phyloP scores from a whole-genome alignment of 495 filamentous ascomycete genomes.

The Saxophila tyrrhenica region DNA sequence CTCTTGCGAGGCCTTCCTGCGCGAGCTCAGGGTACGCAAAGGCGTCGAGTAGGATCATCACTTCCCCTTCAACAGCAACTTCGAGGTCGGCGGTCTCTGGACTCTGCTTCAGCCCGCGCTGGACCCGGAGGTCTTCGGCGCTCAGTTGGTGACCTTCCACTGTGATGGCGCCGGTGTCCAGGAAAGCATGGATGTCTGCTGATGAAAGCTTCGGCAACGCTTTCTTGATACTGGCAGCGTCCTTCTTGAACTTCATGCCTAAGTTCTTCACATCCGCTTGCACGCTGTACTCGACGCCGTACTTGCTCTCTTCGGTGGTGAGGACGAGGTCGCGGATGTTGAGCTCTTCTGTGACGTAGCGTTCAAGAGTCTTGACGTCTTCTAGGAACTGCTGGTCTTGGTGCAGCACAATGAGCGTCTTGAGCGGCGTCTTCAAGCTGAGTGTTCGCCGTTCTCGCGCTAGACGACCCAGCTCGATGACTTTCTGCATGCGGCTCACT shows the following conservation, averaged over 20 bases:
- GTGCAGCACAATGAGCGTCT: constrained; percentile 83
- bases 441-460: constrained; percentile 77
- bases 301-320: constrained; percentile 75
- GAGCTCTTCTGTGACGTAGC: constrained; percentile 80
- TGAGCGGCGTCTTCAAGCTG: constrained; percentile 80
- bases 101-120: constrained; percentile 62
- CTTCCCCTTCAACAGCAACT: constrained; percentile 73
- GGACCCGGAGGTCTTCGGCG: constrained; percentile 73
- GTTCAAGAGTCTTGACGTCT: constrained; percentile 72
- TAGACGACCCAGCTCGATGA: constrained; percentile 80
- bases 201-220: constrained; percentile 70
- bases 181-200: constrained; percentile 64
- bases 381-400: constrained; percentile 70
- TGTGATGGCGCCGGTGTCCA: constrained; percentile 54
- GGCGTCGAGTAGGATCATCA: constrained; percentile 70
- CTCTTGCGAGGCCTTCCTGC: constrained; percentile 64
- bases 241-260: constrained; percentile 95
- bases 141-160: constrained; percentile 76
- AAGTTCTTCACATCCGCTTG: constrained; percentile 85
- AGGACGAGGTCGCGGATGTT: constrained; percentile 81
- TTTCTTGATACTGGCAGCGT: constrained; percentile 79
- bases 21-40: constrained; percentile 61
- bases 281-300: constrained; percentile 82
- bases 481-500: constrained; percentile 84
- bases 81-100: constrained; percentile 59